Evolutionary conservation across 2,329 filamentous ascomycete genomes (phyloP).

Genomic region (Aspergillus sergii): DNA sequence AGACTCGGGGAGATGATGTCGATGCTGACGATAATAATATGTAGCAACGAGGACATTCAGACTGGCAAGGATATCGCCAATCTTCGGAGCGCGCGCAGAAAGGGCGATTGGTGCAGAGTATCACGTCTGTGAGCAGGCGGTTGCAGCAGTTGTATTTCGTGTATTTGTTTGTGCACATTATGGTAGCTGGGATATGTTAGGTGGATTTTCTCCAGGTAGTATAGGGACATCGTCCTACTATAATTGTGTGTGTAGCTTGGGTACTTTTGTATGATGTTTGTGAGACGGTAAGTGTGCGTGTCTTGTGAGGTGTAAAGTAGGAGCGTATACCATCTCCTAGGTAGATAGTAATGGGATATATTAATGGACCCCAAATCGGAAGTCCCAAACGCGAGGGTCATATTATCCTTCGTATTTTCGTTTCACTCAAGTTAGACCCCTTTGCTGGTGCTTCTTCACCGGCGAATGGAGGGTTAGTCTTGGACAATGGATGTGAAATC

Average conservation of each 20-base stretch:
- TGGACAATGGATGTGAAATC: background rate
- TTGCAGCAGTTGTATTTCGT: background rate
- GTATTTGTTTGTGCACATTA: background rate
- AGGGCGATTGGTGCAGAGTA: background rate
- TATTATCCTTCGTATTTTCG: background rate
- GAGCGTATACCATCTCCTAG: background rate
- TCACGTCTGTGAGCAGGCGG: background rate
- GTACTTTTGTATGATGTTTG: background rate
- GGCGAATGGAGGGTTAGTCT: background rate
- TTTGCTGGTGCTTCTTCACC: background rate
- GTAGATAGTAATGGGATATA: background rate
- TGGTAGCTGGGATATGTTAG: background rate
- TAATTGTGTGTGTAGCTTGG: fast-evolving
- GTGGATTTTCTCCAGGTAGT: too few species aligned
- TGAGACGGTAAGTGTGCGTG: background rate
- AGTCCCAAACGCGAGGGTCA: background rate
- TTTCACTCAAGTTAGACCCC: background rate
- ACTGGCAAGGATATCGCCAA: background rate
- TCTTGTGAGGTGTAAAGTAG: background rate
- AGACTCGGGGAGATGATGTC: background rate
- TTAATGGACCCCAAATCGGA: background rate
- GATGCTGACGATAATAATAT: background rate
- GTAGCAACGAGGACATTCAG: background rate
- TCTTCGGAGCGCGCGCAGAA: background rate
- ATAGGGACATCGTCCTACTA: background rate